A percentile compares a stretch with the other conserved stretches of the same genome.
Conservation (phyloP, 75 land plant genomes). For the Picea glauca region DNA sequence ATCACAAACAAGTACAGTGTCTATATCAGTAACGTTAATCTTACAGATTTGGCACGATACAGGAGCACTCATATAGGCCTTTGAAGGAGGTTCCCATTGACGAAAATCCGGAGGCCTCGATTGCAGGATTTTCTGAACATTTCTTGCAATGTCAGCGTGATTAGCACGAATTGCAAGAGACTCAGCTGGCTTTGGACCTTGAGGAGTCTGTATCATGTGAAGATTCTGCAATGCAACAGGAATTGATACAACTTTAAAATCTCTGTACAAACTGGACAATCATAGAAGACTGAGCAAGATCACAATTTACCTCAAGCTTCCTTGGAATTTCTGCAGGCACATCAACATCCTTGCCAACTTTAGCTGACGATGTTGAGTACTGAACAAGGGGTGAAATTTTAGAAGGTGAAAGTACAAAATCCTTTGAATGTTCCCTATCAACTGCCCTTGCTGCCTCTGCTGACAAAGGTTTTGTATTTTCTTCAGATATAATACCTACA, state of each 20-base stretch:
- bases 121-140: slow-evolving; percentile 54
- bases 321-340: slow-evolving; percentile 4
- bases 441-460: background rate
- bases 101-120: slow-evolving; percentile 28
- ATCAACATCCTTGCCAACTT: background rate
- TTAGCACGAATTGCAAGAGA: slow-evolving; percentile 12
- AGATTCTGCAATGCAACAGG: slow-evolving; percentile 16
- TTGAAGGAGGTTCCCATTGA: slow-evolving; percentile 51
- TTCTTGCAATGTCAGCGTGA: slow-evolving; percentile 45
- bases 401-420: background rate
- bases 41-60: slow-evolving; percentile 63
- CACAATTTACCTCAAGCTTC: slow-evolving; percentile 18
- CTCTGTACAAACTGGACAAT: slow-evolving; percentile 18
- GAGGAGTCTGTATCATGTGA: slow-evolving; percentile 16
- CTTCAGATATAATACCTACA: slow-evolving; percentile 1
- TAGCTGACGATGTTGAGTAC: background rate
- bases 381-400: background rate
- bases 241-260: slow-evolving; percentile 8
- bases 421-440: slow-evolving; percentile 9
- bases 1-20: slow-evolving; percentile 69
- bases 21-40: slow-evolving; percentile 38
- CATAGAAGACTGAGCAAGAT: background rate
- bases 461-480: background rate
- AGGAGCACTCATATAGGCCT: slow-evolving; percentile 60
- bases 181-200: slow-evolving; percentile 13